Evolutionary conservation across 768 basidiomycete genomes (phyloP).

Genomic region (Chalciporus chontae): DNA sequence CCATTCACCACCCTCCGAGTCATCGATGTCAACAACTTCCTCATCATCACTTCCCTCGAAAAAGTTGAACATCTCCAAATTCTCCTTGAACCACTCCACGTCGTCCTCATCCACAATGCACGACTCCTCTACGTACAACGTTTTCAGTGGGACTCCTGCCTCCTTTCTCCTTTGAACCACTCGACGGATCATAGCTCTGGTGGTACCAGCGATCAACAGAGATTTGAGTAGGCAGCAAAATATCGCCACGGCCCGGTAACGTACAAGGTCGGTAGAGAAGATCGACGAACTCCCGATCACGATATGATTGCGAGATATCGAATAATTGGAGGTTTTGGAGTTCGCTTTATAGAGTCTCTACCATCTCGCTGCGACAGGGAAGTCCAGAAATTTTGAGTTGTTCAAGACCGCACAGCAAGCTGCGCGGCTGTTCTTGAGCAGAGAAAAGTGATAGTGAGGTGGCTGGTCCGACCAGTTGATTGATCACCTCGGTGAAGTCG

Average conservation of each 20-base stretch:
- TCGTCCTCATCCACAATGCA: no score
- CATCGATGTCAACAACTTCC: no score
- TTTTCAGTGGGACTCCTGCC: no score
- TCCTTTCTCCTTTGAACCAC: no score
- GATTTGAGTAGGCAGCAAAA: conserved; percentile 7
- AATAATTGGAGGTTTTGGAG: conserved; percentile 46
- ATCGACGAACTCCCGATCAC: conserved; percentile 25
- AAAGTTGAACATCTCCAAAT: no score
- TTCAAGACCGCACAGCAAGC: conserved; percentile 8
- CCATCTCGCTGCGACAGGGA: conserved; percentile 35
- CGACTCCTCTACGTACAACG: no score
- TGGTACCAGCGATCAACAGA: conserved; percentile 33
- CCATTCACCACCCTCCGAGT: no score
- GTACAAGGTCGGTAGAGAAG: conserved; percentile 7
- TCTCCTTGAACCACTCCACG: no score
- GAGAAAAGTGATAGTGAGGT: not conserved
- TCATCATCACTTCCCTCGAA: no score
- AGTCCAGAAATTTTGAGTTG: conserved; percentile 51
- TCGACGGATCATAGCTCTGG: no score
- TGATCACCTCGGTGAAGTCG: no score
- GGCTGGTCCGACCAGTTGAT: conserved; percentile 9
- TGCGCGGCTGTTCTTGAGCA: no score
- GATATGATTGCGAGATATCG: conserved; percentile 35
- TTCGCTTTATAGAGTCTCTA: conserved; percentile 42
- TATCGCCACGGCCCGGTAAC: not conserved